Evolutionary conservation across 1,139 yeast genomes (phyloP).

Genomic region (Saccharomycopsis hybrid): DNA sequence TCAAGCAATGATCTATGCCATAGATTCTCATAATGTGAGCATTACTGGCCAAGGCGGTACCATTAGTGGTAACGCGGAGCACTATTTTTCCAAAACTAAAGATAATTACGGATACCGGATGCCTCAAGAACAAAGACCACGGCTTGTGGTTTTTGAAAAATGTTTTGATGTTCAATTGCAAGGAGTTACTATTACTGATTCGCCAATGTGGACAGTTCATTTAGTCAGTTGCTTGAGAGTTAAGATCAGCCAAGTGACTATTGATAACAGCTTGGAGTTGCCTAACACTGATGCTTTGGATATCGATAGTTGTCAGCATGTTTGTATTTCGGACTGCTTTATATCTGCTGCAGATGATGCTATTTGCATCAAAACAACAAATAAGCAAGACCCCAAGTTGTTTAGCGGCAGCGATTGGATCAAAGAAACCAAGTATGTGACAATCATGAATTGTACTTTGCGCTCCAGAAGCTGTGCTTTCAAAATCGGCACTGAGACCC

Average conservation of each 20-base stretch:
- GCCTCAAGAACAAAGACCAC: slow-evolving; percentile 9
- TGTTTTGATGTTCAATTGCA: slow-evolving; percentile 6
- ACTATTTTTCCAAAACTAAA: slow-evolving; percentile 6
- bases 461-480: slow-evolving; percentile 13
- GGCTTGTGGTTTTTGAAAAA: slow-evolving; percentile 13
- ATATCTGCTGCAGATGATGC: slow-evolving; percentile 17
- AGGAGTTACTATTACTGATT: slow-evolving; percentile 6
- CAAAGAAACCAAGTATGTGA: slow-evolving; percentile 4
- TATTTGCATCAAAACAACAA: slow-evolving; percentile 15
- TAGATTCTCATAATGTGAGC: slow-evolving; percentile 1
- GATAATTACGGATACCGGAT: slow-evolving; percentile 6
- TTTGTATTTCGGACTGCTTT: slow-evolving; percentile 8
- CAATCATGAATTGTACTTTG: slow-evolving; percentile 8
- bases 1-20: slow-evolving; percentile 7
- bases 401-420: background rate
- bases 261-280: slow-evolving; percentile 16
- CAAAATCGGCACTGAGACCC: slow-evolving; percentile 16
- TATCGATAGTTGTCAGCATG: slow-evolving; percentile 16
- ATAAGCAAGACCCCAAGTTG: background rate
- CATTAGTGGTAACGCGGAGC: slow-evolving; percentile 9
- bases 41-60: slow-evolving; percentile 9
- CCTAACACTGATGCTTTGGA: slow-evolving; percentile 18
- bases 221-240: slow-evolving; percentile 9
- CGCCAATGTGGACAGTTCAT: slow-evolving; percentile 19
- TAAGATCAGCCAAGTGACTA: background rate